Evolutionary conservation across 1,139 yeast species (phyloP).

Genomic region (Suhomyces terraborum): DNA sequence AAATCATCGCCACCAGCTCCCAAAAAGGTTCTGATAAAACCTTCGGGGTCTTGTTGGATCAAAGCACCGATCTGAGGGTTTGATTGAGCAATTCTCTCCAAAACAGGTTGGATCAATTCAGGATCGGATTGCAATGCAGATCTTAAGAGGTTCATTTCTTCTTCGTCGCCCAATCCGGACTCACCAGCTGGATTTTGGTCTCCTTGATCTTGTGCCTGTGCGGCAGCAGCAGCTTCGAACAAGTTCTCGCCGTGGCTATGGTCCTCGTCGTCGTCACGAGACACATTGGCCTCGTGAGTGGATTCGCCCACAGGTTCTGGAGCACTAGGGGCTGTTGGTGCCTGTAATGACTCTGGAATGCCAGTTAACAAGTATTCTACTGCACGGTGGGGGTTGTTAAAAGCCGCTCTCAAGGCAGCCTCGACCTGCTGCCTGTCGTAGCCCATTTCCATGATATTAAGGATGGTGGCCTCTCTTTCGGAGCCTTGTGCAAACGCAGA

Average conservation of each 20-base stretch:
- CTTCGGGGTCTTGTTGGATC: conserved; percentile 85
- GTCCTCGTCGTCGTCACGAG: conserved; percentile 33
- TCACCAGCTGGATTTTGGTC: conserved; percentile 18
- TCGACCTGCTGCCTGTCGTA: conserved; percentile 87
- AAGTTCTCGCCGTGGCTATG: conserved; percentile 25
- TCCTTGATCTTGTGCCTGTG: conserved; percentile 23
- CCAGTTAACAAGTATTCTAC: conserved; percentile 93
- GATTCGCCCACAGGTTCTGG: conserved; percentile 26
- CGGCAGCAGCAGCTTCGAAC: conserved; percentile 9
- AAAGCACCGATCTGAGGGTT: conserved; percentile 86
- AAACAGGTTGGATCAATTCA: conserved; percentile 79
- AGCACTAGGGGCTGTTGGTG: conserved; percentile 29
- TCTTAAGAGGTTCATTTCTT: conserved; percentile 66
- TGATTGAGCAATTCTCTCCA: conserved; percentile 79
- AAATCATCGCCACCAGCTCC: conserved; percentile 57
- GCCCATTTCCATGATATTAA: conserved; percentile 94
- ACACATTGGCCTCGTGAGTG: conserved; percentile 26
- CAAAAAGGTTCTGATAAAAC: conserved; percentile 70
- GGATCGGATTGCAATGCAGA: conserved; percentile 85
- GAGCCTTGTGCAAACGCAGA: conserved; percentile 64
- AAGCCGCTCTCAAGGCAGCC: conserved; percentile 91
- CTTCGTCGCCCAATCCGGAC: conserved; percentile 44
- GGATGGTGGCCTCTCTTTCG: conserved; percentile 68
- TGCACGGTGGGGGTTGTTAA: conserved; percentile 97
- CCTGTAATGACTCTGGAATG: conserved; percentile 67